phyloP scores from a whole-genome alignment of 768 basidiomycete genomes.

The Phaeotremella fagi region DNA sequence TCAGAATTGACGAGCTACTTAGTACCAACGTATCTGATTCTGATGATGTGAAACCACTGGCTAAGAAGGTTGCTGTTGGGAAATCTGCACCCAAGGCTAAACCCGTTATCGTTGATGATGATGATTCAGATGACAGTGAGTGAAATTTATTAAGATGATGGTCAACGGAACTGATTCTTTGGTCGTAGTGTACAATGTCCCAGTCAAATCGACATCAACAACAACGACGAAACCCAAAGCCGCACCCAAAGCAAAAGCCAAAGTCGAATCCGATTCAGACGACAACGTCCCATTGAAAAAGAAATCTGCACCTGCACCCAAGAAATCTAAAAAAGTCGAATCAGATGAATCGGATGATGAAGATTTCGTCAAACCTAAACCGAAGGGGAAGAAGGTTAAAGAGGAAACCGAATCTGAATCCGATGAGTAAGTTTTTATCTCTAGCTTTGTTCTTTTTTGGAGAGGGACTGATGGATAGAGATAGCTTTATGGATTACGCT shows the following conservation, averaged over 20 bases:
- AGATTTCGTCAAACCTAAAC: slow-evolving; percentile 16
- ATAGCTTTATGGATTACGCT: not conserved
- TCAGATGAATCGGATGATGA: too few species aligned
- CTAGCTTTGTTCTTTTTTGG: not conserved
- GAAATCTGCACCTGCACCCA: slow-evolving; percentile 8
- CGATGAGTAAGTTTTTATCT: slow-evolving; percentile 20
- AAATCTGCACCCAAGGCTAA: slow-evolving; percentile 27
- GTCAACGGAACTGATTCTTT: not conserved
- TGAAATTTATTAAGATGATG: not conserved
- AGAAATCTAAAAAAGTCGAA: too few species aligned
- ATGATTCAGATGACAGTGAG: slow-evolving; percentile 28
- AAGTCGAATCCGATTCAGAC: slow-evolving; percentile 6
- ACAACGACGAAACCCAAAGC: slow-evolving; percentile 32
- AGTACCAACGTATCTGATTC: slow-evolving; percentile 26
- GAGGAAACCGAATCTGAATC: slow-evolving; percentile 34
- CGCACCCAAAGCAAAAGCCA: slow-evolving; percentile 25
- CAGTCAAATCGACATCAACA: slow-evolving; percentile 22
- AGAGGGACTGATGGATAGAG: not conserved
- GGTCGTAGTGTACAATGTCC: slow-evolving; percentile 21
- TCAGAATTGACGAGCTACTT: slow-evolving; percentile 1
- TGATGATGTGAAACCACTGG: slow-evolving; percentile 46
- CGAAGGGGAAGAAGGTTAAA: slow-evolving; percentile 31
- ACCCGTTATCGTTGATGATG: slow-evolving; percentile 18
- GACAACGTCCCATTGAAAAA: not conserved
- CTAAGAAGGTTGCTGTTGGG: slow-evolving; percentile 39